Evolutionary conservation across 305 asterid genomes (phyloP), one percentile per base, ranked within the genome.

Genomic region (Petunia hybrid): DNA sequence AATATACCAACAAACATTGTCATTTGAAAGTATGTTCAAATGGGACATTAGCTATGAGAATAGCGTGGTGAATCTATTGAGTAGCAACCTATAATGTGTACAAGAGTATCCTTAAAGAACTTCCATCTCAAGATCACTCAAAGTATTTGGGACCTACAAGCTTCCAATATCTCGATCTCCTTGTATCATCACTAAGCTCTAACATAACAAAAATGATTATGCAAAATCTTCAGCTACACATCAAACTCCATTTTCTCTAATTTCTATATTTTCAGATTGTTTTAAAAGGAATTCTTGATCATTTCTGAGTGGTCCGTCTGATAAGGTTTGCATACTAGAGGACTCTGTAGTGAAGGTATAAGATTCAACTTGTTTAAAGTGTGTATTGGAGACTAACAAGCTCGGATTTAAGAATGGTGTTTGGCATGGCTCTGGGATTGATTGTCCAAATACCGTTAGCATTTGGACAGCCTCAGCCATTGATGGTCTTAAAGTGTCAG

Each of bases 381-480:
- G 9, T 39, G 83, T 68, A 60, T 81, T 60, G 1, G 73, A 66
- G 55, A 68, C 68, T 31, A 82, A 80, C 2, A 51, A 6, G 56
- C 76, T 70, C 2, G 87, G 69, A 14, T 83, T 82, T 42, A 88
- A 40, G 45, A 88, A 88, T 6, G 88, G 87, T 10, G 91, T 89
- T 61, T 88, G 90, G 55, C 80, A 77, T 22, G 91, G 89, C 6
- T 80, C 82, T 0, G 85, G 84, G 6, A 86, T 83, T 6, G 62
- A 75, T 22, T 62, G 41, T 57, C 80, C 68, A 9, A 60, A 12
- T 64, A 79, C 76, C 3, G 74, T 68, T 14, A 86, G 84, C 90
- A 88, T 85, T 39, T 7, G 62, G 31, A 88, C 80, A 8, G 85
- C 90, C 70, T 74, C 82, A 43, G 83, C 81, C 91, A 88, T 88